Evolutionary conservation across 2,329 filamentous ascomycete genomes (phyloP).

Genomic region (Penicillium sclerotiorum): DNA sequence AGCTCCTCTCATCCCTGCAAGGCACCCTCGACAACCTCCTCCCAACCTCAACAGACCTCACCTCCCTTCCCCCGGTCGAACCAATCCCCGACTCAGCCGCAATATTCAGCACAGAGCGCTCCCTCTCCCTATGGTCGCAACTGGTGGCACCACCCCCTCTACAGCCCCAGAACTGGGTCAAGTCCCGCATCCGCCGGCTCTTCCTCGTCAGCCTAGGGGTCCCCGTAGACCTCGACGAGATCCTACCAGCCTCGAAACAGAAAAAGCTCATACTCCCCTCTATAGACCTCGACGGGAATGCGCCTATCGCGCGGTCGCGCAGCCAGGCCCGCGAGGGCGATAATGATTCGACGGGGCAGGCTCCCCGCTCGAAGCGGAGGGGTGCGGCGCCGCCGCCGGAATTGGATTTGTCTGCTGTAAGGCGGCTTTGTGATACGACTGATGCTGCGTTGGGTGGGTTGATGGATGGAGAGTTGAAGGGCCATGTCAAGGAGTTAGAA

Average conservation of each 20-base stretch:
- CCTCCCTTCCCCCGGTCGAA: conserved; percentile 39
- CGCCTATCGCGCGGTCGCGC: conserved; percentile 56
- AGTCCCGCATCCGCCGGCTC: conserved; percentile 87
- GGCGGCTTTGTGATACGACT: conserved; percentile 79
- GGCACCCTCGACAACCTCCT: conserved; percentile 48
- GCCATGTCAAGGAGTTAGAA: conserved; percentile 70
- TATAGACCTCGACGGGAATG: conserved; percentile 61
- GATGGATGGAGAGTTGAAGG: conserved; percentile 73
- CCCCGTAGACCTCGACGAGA: conserved; percentile 95
- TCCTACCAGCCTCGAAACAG: conserved; percentile 93
- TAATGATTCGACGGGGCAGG: conserved; percentile 30
- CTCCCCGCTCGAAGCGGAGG: conserved; percentile 39
- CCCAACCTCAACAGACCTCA: conserved; percentile 42
- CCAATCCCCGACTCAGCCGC: conserved; percentile 50
- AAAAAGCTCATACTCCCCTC: conserved; percentile 96
- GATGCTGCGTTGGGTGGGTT: conserved; percentile 79
- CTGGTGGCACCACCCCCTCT: conserved; percentile 91
- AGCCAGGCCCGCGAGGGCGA: conserved; percentile 37
- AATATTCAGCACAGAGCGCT: conserved; percentile 81
- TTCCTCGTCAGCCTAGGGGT: conserved; percentile 96
- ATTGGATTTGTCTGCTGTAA: conserved; percentile 76
- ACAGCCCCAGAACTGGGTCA: conserved; percentile 96
- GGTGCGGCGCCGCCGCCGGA: conserved; percentile 68
- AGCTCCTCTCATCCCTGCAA: conserved; percentile 37
- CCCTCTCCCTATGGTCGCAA: conserved; percentile 92